A percentile compares a stretch with the other conserved stretches of the same genome.
These are phyloP conservation scores for Vicia sativa DNA, from an alignment of 306 rosid species.

Conservation along the genomic window DNA sequence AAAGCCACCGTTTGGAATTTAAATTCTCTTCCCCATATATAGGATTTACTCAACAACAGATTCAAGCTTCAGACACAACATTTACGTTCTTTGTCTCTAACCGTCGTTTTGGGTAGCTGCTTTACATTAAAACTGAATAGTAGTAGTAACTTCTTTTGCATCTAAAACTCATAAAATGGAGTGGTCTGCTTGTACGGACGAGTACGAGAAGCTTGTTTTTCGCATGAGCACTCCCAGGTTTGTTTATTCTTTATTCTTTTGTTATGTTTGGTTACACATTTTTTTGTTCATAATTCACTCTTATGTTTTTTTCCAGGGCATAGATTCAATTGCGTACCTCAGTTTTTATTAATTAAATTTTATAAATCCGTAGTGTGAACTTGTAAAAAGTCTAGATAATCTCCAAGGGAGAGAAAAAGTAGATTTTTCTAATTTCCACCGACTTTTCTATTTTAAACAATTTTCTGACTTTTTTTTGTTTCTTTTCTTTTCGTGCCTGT, in stretches of 20 bases:
- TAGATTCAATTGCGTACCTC: background rate
- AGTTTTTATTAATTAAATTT: slow-evolving; percentile 21
- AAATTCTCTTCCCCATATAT: slow-evolving; percentile 31
- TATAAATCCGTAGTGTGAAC: slow-evolving; percentile 1
- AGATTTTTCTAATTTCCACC: slow-evolving; percentile 33
- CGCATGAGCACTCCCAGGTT: slow-evolving; percentile 93
- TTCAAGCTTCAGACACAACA: slow-evolving; percentile 2
- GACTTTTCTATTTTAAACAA: slow-evolving; percentile 26
- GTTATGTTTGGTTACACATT: background rate
- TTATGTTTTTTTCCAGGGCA: background rate
- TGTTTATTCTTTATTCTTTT: slow-evolving; percentile 17
- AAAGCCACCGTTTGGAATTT: slow-evolving; percentile 45
- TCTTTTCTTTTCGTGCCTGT: background rate
- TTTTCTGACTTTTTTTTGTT: slow-evolving; percentile 44
- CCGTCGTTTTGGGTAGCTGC: background rate
- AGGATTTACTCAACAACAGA: background rate
- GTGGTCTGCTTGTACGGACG: slow-evolving; percentile 68
- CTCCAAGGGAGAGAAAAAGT: slow-evolving; percentile 25
- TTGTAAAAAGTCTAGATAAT: slow-evolving; percentile 20
- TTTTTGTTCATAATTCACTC: too few relatives aligned
- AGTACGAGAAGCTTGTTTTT: slow-evolving; percentile 78
- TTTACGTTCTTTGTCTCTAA: slow-evolving; percentile 7
- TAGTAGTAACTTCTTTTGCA: background rate
- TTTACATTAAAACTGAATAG: background rate
- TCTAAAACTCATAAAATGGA: slow-evolving; percentile 46